Evolutionary conservation across 495 filamentous ascomycete species (phyloP).

Genomic region (Hypoxylon fragiforme): DNA sequence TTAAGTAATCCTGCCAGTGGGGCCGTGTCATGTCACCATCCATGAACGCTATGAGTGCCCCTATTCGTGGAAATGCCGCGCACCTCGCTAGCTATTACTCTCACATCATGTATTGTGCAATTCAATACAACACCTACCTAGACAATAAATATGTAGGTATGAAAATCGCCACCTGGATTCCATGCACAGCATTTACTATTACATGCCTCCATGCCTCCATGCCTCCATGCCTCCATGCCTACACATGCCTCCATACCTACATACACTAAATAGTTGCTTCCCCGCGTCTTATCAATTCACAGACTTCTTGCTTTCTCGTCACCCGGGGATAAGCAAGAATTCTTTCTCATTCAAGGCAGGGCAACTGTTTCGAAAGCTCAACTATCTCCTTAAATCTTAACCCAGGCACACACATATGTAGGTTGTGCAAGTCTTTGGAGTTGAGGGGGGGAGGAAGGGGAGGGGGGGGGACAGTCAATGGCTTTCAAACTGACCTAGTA

Average conservation of each 20-base stretch:
- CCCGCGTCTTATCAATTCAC: not conserved
- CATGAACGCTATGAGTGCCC: too few relatives aligned
- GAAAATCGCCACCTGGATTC: conserved; percentile 39
- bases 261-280: conserved; percentile 17
- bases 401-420: not conserved
- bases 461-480: conserved; percentile 70
- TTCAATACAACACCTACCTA: too few relatives aligned
- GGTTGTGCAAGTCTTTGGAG: not conserved
- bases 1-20: not conserved
- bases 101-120: too few relatives aligned
- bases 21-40: conserved; percentile 1
- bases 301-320: too few relatives aligned
- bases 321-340: not conserved
- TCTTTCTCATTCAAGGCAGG: conserved; percentile 77
- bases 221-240: too few relatives aligned
- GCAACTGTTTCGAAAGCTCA: conserved; percentile 56
- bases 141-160: too few relatives aligned
- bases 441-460: conserved; percentile 72
- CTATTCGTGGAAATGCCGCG: too few relatives aligned
- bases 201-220: conserved; percentile 40
- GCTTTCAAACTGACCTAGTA: conserved; percentile 78
- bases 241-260: conserved; percentile 42
- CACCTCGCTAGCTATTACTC: too few relatives aligned
- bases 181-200: conserved; percentile 44
- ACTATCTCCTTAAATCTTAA: not conserved